Conservation (phyloP, 176 grass and related monocot species). For the Hordeum vulgare region MorexV3_pseudomolecules_assembly NC_058519.1:444182905-444183404, state of each 20-base stretch:
- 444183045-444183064: background rate
- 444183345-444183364: background rate
- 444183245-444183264: background rate
- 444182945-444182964: no score
- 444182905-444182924: no score
- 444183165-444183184: no score
- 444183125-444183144: background rate
- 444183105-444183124: background rate
- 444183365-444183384: background rate
- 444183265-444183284: background rate
- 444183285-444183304: background rate
- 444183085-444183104: background rate
- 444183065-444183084: background rate
- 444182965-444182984: no score
- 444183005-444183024: no score
- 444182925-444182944: no score
- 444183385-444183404: background rate
- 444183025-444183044: no score
- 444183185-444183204: no score
- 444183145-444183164: no score
- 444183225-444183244: background rate
- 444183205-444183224: background rate
- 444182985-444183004: no score
- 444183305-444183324: background rate
- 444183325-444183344: background rate